These are phyloP conservation scores for Cordyceps fumosorosea DNA, from an alignment of 2,329 filamentous ascomycete genomes.

Conservation along the genomic window DNA sequence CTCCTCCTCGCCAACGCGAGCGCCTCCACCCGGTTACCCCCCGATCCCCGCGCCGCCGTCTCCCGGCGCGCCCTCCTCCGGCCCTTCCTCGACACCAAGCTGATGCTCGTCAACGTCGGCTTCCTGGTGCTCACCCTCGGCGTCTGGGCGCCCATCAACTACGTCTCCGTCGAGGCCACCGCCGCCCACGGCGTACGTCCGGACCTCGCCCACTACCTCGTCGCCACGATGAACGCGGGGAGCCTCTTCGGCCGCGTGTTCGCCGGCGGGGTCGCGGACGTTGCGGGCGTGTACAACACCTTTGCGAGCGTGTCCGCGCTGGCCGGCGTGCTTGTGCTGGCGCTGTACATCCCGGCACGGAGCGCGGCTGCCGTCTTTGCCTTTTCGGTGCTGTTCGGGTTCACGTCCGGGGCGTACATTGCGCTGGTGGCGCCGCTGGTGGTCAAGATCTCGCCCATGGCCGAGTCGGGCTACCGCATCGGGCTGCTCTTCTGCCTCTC, in stretches of 20 bases:
- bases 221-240: constrained; percentile 33
- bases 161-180: constrained; percentile 27
- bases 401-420: constrained; percentile 35
- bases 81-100: constrained; percentile 26
- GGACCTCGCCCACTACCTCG: constrained; percentile 26
- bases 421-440: constrained; percentile 32
- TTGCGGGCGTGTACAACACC: constrained; percentile 33
- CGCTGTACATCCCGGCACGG: constrained; percentile 36
- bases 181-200: constrained; percentile 20
- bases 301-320: constrained; percentile 40
- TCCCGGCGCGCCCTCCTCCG: constrained; percentile 20
- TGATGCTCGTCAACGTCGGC: constrained; percentile 24
- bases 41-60: constrained; percentile 1
- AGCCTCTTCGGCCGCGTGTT: constrained; percentile 31
- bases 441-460: constrained; percentile 47
- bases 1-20: constrained; percentile 26
- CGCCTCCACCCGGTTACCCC: constrained; percentile 18
- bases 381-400: constrained; percentile 36
- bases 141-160: constrained; percentile 31
- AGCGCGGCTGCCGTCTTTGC: constrained; percentile 26
- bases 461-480: constrained; percentile 42
- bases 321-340: constrained; percentile 31
- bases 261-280: constrained; percentile 29
- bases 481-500: constrained; percentile 39
- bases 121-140: constrained; percentile 31